Evolutionary conservation across 2,329 filamentous ascomycete genomes (phyloP), one percentile per base, ranked within the genome.

Genomic region (Teratosphaeria viscida): DNA sequence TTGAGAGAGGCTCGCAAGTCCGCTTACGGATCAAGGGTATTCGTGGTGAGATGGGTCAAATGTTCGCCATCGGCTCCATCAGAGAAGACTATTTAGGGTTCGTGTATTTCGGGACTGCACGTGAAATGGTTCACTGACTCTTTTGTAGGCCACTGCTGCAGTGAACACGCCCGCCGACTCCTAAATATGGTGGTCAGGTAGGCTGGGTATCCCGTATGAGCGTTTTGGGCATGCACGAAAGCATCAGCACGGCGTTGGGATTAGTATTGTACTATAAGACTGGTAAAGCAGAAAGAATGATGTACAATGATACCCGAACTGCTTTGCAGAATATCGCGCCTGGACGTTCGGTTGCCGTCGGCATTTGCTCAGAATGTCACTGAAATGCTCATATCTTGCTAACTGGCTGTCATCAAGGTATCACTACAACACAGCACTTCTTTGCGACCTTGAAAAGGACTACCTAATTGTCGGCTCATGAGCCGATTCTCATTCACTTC

Each of bases 51-150:
- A 90, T 97, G 57, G 90, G 90, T 63, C 88, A 90, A 73, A 95
- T 99, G 83, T 96, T 89, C 82, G 94, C 92, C 43, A 95, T 99
- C 74, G 94, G 92, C 62, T 97, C 90, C 67, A 96, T 99, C 78
- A 96, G 95, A 77, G 92, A 87, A 72, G 84, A 74, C 61, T 74
- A 70, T 58, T 66, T 74, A 19, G 72, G 72, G 10, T 27, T 47
- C 11, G 29, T 58, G 32, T 47, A 47, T 54, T 14, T 58, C 35
- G 52, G 37, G 7, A 14, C 55, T 10, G 12, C 14, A 57, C 11
- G 19, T 2, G n/a, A 19, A 49, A 19, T 19, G 16, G 14, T 47
- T 23, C 37, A 32, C 29, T 32, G 29, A 14, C 14, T 43, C 12
- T 43, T 14, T 14, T 47, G 37, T 49, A 26, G 27, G 16, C 27